Conservation (phyloP, 305 asterid genomes). For the Ajuga reptans region DNA sequence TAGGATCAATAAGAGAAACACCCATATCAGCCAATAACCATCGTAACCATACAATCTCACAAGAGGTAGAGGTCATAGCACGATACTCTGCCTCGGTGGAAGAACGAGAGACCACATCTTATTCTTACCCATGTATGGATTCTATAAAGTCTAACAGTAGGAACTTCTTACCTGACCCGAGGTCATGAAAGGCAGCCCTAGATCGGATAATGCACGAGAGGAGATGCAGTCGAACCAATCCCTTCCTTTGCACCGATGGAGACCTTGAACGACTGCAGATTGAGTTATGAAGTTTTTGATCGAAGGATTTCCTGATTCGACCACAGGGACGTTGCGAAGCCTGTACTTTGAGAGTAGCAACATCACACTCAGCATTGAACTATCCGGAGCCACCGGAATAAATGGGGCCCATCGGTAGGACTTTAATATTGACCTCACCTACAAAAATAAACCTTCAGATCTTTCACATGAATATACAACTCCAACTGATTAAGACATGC, state of each 20-base stretch:
- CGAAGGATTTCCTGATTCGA: constrained; percentile 47
- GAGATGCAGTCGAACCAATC: constrained; percentile 89
- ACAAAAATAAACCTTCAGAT: neutral
- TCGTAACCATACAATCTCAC: too few relatives aligned
- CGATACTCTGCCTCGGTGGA: too few relatives aligned
- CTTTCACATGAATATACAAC: neutral
- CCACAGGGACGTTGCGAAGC: constrained; percentile 73
- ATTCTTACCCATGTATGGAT: too few relatives aligned
- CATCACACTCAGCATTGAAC: constrained; percentile 54
- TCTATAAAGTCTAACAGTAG: too few relatives aligned
- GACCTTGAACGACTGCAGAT: constrained; percentile 76
- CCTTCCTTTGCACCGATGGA: constrained; percentile 68
- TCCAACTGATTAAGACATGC: too few relatives aligned
- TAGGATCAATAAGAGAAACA: too few relatives aligned
- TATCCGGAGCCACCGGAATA: constrained; percentile 57
- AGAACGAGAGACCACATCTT: too few relatives aligned
- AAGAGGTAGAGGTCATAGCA: too few relatives aligned
- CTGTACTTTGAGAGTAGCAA: constrained; percentile 75
- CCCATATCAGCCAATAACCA: too few relatives aligned
- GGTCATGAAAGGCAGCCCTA: constrained; percentile 86
- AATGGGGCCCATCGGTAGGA: constrained; percentile 80
- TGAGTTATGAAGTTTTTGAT: constrained; percentile 77
- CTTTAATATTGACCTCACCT: constrained; percentile 67
- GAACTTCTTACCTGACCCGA: constrained; percentile 41
- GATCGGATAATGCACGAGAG: constrained; percentile 39